Conservation (phyloP, 257 asterid genomes). For the Ophiorrhiza pumila region DNA sequence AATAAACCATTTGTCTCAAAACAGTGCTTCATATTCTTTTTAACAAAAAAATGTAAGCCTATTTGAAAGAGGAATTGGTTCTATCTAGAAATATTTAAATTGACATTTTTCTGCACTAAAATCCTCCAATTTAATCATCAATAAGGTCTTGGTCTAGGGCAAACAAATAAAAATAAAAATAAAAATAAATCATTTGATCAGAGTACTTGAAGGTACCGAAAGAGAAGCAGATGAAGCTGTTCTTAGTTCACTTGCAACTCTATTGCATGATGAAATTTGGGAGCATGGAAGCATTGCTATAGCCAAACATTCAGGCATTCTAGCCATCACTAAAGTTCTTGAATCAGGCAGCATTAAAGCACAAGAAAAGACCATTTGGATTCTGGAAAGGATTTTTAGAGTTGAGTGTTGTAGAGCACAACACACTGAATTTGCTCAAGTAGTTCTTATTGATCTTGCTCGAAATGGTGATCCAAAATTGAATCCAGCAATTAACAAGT, state of each 20-base stretch:
- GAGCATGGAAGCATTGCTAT: conserved; percentile 57
- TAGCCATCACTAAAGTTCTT: conserved; percentile 38
- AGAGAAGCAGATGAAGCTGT: conserved; percentile 64
- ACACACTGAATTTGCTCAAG: conserved; percentile 55
- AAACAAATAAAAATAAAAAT: too few relatives aligned
- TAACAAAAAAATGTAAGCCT: too few relatives aligned
- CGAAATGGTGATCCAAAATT: conserved; percentile 56
- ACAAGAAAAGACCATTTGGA: conserved; percentile 58
- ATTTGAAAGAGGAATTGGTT: too few relatives aligned
- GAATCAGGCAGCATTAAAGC: conserved; percentile 52
- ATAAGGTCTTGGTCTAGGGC: conserved; percentile 35
- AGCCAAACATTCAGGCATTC: conserved; percentile 40
- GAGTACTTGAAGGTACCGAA: conserved; percentile 39
- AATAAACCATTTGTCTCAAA: too few relatives aligned
- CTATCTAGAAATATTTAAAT: too few relatives aligned
- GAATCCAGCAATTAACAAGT: conserved; percentile 54
- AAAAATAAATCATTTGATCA: conserved; percentile 46
- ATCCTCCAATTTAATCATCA: conserved; percentile 57
- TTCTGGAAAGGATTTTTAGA: conserved; percentile 60
- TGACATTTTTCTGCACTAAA: too few relatives aligned
- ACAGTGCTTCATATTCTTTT: too few relatives aligned
- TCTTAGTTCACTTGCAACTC: conserved; percentile 53
- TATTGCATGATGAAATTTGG: conserved; percentile 58
- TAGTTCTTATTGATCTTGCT: conserved; percentile 64
- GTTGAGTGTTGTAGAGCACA: conserved; percentile 45